A percentile compares a stretch with the other conserved stretches of the same genome.
Evolutionary conservation across 2,329 filamentous ascomycete species (phyloP).

Genomic region (Calonectria pauciramosa): DNA sequence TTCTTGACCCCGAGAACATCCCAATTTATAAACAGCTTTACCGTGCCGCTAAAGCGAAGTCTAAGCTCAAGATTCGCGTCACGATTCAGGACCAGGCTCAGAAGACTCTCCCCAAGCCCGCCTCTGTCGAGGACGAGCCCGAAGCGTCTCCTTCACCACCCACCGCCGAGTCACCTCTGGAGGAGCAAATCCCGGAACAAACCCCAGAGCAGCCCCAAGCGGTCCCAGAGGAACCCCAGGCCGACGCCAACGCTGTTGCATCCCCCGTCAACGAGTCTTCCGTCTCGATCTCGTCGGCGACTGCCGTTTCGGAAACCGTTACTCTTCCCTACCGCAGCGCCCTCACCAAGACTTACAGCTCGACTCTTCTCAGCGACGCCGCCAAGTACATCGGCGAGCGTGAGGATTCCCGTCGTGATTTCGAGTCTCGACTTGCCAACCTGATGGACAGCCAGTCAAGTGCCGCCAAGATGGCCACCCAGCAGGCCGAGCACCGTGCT

Average conservation of each 20-base stretch:
- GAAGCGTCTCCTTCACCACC: constrained; percentile 44
- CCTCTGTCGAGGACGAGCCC: constrained; percentile 66
- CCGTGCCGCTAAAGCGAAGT: constrained; percentile 96
- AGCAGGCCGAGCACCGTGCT: constrained; percentile 14
- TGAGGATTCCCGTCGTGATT: constrained; percentile 41
- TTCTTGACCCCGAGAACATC: constrained; percentile 81
- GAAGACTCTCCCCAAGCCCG: constrained; percentile 54
- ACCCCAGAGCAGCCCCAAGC: constrained; percentile 28
- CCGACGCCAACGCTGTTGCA: constrained; percentile 32
- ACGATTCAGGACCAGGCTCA: constrained; percentile 59
- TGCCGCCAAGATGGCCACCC: constrained; percentile 18
- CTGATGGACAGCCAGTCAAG: constrained; percentile 42
- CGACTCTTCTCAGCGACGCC: constrained; percentile 44
- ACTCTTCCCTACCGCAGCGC: constrained; percentile 42
- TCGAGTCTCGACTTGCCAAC: constrained; percentile 45
- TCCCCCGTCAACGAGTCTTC: constrained; percentile 37
- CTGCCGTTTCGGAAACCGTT: constrained; percentile 33
- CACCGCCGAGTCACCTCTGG: constrained; percentile 19
- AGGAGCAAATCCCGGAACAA: constrained; percentile 30
- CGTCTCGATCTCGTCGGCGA: constrained; percentile 33
- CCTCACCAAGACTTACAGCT: constrained; percentile 46
- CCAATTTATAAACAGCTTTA: constrained; percentile 97
- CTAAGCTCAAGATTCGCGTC: constrained; percentile 92
- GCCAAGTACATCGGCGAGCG: constrained; percentile 41
- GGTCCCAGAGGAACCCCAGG: constrained; percentile 23